phyloP scores from a whole-genome alignment of 2,329 filamentous ascomycete genomes.

The Cryphonectria parasitica region DNA sequence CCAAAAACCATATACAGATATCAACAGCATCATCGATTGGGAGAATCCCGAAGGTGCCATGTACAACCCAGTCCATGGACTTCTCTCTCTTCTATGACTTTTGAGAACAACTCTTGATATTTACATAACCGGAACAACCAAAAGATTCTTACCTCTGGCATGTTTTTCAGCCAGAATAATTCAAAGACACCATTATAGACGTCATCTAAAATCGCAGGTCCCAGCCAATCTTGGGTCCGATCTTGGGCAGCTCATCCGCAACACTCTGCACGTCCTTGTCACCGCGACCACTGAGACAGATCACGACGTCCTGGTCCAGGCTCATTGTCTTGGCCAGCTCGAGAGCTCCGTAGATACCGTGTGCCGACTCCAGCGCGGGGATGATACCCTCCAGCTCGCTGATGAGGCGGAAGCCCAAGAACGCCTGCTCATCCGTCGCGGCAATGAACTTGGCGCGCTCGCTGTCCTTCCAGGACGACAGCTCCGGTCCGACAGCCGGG shows the following conservation, averaged over 20 bases:
- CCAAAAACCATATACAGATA: background rate
- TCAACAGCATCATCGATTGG: background rate
- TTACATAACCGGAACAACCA: background rate
- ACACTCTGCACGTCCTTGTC: slow-evolving; percentile 99
- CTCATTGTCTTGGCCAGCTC: slow-evolving; percentile 91
- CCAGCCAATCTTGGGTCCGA: slow-evolving; percentile 87
- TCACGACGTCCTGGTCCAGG: slow-evolving; percentile 86
- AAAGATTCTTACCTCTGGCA: background rate
- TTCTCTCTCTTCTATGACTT: slow-evolving; percentile 4
- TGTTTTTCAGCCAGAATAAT: background rate
- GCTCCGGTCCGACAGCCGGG: slow-evolving; percentile 92
- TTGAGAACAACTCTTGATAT: slow-evolving; percentile 5
- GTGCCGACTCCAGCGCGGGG: slow-evolving; percentile 89
- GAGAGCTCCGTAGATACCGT: slow-evolving; percentile 87
- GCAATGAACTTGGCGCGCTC: slow-evolving; percentile 85
- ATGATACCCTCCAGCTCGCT: slow-evolving; percentile 95
- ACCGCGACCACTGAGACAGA: slow-evolving; percentile 89
- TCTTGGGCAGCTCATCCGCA: slow-evolving; percentile 85
- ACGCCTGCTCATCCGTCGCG: slow-evolving; percentile 89
- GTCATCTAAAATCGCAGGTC: slow-evolving; percentile 62
- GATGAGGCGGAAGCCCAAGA: slow-evolving; percentile 83
- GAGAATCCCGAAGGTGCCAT: background rate
- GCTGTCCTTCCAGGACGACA: slow-evolving; percentile 90
- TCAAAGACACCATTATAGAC: background rate
- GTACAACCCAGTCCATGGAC: slow-evolving; percentile 2